Conservation (phyloP, 1,284 basidiomycete species). For the Phlebopus sp. region DNA sequence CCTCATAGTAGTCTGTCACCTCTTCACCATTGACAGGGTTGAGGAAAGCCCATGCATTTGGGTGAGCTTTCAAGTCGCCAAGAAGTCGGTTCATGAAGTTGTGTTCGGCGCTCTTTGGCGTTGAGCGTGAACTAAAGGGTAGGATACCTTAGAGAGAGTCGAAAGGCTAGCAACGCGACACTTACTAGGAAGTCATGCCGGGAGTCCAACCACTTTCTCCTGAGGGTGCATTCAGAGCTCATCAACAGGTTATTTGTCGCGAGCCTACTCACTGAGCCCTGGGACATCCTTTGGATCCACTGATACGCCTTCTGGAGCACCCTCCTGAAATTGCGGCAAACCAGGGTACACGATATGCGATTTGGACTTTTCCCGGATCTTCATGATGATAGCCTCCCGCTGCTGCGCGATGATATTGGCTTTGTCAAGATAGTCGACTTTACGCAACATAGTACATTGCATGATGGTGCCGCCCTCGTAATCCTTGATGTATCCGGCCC, state of each 20-base stretch:
- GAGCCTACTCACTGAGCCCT: constrained; percentile 64
- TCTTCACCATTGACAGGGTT: constrained; percentile 81
- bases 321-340: constrained; percentile 73
- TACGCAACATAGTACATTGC: constrained; percentile 94
- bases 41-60: constrained; percentile 86
- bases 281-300: constrained; percentile 79
- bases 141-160: constrained; percentile 1
- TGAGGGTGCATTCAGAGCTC: constrained; percentile 28
- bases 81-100: constrained; percentile 81
- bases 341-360: constrained; percentile 88
- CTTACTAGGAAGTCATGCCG: constrained; percentile 77
- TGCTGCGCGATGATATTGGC: constrained; percentile 78
- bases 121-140: constrained; percentile 38
- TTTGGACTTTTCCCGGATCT: constrained; percentile 86
- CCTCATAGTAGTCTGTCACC: constrained; percentile 89
- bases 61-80: constrained; percentile 79
- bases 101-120: constrained; percentile 55
- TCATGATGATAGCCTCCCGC: constrained; percentile 85
- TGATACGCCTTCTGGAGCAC: constrained; percentile 41
- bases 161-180: constrained; percentile 11
- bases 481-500: constrained; percentile 99
- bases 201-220: constrained; percentile 94
- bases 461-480: constrained; percentile 99
- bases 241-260: constrained; percentile 1
- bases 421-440: constrained; percentile 88